Evolutionary conservation across 345 rosid species (phyloP).

Genomic region (Eucalyptus brandiana): DNA sequence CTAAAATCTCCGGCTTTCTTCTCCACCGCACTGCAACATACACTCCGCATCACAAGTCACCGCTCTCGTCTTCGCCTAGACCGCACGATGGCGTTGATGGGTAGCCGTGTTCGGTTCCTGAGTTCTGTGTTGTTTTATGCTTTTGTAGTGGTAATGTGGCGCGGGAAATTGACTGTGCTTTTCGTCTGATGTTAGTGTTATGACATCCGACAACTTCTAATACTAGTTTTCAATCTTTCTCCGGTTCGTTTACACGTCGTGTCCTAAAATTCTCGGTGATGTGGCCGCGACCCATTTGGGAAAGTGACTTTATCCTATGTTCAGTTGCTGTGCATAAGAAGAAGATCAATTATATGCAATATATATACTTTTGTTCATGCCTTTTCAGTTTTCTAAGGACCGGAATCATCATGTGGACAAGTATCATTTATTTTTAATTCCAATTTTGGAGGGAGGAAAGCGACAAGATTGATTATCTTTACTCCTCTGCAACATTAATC

Average conservation of each 20-base stretch:
- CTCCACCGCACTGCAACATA: neutral
- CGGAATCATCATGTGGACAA: neutral
- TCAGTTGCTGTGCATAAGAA: neutral
- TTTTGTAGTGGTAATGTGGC: neutral
- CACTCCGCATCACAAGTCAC: neutral
- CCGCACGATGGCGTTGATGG: neutral
- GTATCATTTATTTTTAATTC: neutral
- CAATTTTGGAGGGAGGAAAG: neutral
- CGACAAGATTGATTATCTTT: neutral
- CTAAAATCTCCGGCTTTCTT: neutral
- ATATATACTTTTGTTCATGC: neutral
- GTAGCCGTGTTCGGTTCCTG: neutral
- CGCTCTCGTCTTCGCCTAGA: neutral
- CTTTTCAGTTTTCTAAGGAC: neutral
- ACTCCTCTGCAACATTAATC: neutral
- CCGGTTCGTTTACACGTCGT: neutral
- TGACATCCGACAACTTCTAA: neutral
- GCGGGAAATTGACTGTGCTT: neutral
- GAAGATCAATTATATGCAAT: neutral
- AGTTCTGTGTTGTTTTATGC: neutral
- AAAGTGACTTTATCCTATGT: neutral
- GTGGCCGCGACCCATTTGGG: neutral
- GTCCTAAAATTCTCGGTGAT: neutral
- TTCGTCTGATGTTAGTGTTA: neutral
- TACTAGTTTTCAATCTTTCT: neutral